Evolutionary conservation across 495 filamentous ascomycete species (phyloP).

Genomic region (Aspergillus bertholletiae): DNA sequence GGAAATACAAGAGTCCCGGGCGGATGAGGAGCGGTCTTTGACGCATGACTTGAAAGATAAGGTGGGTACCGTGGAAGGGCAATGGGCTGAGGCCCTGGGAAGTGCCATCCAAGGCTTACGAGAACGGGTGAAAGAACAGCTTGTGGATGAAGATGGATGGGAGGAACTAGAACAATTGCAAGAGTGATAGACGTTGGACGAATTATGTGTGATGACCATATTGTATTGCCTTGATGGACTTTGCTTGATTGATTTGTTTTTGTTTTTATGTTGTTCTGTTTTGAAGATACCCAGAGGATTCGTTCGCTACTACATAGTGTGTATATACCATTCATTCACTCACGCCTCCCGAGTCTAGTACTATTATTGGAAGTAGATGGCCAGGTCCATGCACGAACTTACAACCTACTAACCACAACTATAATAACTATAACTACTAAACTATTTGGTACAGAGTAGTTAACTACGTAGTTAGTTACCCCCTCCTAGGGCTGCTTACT

Average conservation of each 20-base stretch:
- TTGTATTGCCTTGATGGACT: too few relatives aligned
- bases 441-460: too few relatives aligned
- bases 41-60: slow-evolving; percentile 91
- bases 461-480: too few relatives aligned
- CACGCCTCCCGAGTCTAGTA: too few relatives aligned
- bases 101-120: slow-evolving; percentile 52
- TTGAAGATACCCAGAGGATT: not conserved
- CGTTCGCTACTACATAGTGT: not conserved
- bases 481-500: too few relatives aligned
- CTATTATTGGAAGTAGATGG: too few relatives aligned
- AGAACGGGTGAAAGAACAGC: slow-evolving; percentile 58
- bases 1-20: slow-evolving; percentile 58
- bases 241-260: not conserved
- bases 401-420: too few relatives aligned
- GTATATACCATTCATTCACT: too few relatives aligned
- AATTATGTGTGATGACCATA: slow-evolving; percentile 10
- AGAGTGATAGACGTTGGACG: slow-evolving; percentile 20
- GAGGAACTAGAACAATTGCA: slow-evolving; percentile 57
- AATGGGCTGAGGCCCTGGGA: slow-evolving; percentile 72
- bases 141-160: slow-evolving; percentile 69
- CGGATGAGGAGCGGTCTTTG: slow-evolving; percentile 62
- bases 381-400: too few relatives aligned
- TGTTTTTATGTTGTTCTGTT: not conserved
- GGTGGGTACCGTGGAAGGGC: slow-evolving; percentile 82
- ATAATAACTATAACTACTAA: too few relatives aligned